Conservation (phyloP, 139 green algal genomes). For the Volvox africanus region DNA sequence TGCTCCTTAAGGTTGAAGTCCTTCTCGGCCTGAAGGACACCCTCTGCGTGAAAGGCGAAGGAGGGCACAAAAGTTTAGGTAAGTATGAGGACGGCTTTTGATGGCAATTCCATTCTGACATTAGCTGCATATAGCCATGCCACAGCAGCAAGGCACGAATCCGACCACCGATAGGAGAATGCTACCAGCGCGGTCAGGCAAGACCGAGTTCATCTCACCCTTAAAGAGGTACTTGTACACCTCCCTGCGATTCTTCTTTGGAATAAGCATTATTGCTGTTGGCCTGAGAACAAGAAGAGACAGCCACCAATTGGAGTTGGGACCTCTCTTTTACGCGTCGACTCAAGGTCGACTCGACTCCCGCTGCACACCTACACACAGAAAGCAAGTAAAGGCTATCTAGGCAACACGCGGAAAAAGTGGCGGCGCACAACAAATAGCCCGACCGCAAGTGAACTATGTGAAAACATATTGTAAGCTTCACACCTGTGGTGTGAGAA, state of each 20-base stretch:
- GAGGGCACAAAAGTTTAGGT: too few relatives aligned
- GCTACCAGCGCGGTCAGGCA: too few relatives aligned
- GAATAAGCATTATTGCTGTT: conserved; percentile 93
- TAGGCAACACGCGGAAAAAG: neutral
- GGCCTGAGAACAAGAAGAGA: conserved; percentile 36
- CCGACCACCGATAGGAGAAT: too few relatives aligned
- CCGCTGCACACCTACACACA: conserved; percentile 59
- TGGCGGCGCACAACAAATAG: neutral
- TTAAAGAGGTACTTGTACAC: conserved; percentile 99
- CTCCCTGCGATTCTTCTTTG: conserved; percentile 98
- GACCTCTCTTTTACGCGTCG: conserved; percentile 84
- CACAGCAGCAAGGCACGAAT: too few relatives aligned
- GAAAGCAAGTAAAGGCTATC: neutral
- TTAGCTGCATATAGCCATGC: too few relatives aligned
- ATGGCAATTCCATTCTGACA: too few relatives aligned
- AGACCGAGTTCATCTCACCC: conserved; percentile 67
- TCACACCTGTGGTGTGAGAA: conserved; percentile 47
- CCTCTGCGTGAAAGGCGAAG: conserved; percentile 80
- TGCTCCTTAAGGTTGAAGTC: conserved; percentile 98
- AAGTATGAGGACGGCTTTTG: too few relatives aligned
- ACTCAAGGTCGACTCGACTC: conserved; percentile 95
- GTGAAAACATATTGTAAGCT: neutral
- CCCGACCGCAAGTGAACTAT: neutral
- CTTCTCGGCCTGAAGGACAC: conserved; percentile 98
- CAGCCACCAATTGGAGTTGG: conserved; percentile 44